Base-by-base conservation (phyloP, 2,329 filamentous ascomycete species). In the Neonectria magnoliae region DNA sequence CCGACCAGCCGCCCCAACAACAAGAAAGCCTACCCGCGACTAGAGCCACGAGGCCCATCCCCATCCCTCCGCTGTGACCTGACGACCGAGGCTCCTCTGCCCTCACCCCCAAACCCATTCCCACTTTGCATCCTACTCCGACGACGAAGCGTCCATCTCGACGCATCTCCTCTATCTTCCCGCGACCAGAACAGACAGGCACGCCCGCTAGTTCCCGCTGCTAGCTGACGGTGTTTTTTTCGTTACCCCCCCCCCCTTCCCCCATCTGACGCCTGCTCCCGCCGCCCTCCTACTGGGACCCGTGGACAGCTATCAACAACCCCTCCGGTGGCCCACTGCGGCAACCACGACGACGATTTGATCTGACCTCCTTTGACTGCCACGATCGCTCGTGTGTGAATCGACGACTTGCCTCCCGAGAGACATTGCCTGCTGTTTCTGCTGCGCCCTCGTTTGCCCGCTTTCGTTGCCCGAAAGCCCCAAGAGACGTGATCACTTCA, bases 401-500 rank as follows among this genome's bases (percentile, higher is more conserved):
- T 60, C 59, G 59, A 70, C 63, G 61, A 62, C 45, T 64, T 16
- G 62, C 66, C 44, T 45, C 53, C 51, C 22, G 47, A 42, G 54
- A 62, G 63, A 64, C 50, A 62, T 57, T 60, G 45, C 57, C 61
- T 65, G 50, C 57, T 52, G 55, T 55, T 22, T 63, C 45, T 57
- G 57, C 42, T 59, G 68, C 65, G 61, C 54, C 59, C 60, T 59
- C 31, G 58, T 56, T 65, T 64, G 59, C 48, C 63, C 60, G 60
- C 65, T 71, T 64, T 71, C 67, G 54, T 55, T 62, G 10, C 31
- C 57, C 63, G 68, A 66, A 68, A 72, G 65, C 62, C 62, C 62
- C 65, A 57, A 71, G 66, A 71, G 78, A 78, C 79, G 79, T 76
- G 78, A 80, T 81, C 76, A 76, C 79, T 80, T 81, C 78, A 76